phyloP scores from a whole-genome alignment of 139 green algal genomes.

The Chlorella sp. region DNA sequence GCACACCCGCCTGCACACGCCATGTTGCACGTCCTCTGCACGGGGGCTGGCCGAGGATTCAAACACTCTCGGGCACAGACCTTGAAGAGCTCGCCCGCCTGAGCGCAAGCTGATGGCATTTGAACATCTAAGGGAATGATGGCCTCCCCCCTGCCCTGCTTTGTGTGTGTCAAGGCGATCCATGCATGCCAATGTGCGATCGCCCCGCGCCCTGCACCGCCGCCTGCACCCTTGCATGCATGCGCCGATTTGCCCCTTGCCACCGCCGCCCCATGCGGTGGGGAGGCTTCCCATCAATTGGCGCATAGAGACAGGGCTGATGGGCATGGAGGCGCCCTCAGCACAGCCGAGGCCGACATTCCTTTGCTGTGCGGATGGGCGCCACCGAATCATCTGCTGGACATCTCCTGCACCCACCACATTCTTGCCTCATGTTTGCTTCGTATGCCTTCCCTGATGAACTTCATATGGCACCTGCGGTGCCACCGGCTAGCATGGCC shows the following conservation, averaged over 20 bases:
- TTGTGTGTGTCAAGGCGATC: too few relatives aligned
- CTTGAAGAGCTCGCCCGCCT: neutral
- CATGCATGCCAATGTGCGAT: too few relatives aligned
- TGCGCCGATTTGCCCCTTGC: conserved; percentile 31
- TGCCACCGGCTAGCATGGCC: too few relatives aligned
- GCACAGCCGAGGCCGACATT: conserved; percentile 19
- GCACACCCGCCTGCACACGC: too few relatives aligned
- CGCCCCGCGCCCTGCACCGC: too few relatives aligned
- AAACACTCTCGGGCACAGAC: neutral
- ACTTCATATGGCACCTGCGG: too few relatives aligned
- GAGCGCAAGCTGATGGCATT: conserved; percentile 3
- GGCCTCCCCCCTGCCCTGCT: too few relatives aligned
- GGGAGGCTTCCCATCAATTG: conserved; percentile 35
- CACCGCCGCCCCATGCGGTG: conserved; percentile 22
- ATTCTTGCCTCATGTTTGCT: too few relatives aligned
- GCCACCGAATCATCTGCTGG: conserved; percentile 18
- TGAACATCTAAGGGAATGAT: conserved; percentile 9
- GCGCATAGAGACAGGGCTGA: conserved; percentile 11
- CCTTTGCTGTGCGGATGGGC: conserved; percentile 24
- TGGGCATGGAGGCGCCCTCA: conserved; percentile 24
- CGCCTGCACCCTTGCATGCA: neutral
- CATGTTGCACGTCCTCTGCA: too few relatives aligned
- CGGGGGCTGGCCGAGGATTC: neutral
- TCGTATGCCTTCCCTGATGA: too few relatives aligned
- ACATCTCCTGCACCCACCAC: too few relatives aligned